Percentiles rank a stretch among this genome's conserved stretches.
Conservation (phyloP, 2,329 filamentous ascomycete species). For the Penicillium expansum region DNA sequence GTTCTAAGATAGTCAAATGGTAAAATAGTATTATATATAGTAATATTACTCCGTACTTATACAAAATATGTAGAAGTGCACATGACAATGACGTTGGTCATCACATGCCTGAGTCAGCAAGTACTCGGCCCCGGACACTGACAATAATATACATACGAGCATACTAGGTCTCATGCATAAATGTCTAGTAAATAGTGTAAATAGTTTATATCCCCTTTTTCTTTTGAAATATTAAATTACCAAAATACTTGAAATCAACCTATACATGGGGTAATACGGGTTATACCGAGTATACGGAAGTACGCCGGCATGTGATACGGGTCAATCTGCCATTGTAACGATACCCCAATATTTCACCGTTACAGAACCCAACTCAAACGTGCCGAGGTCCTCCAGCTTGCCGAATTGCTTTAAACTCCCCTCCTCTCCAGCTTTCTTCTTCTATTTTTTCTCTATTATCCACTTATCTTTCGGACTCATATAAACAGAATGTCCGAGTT, state of each 20-base stretch:
- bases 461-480: conserved; percentile 14
- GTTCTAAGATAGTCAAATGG: too few relatives aligned
- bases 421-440: conserved; percentile 22
- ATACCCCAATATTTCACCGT: conserved; percentile 10
- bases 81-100: conserved; percentile 24
- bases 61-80: conserved; percentile 1
- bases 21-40: neutral
- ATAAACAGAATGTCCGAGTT: conserved; percentile 61
- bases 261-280: neutral
- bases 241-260: neutral
- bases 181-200: neutral
- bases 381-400: conserved; percentile 36
- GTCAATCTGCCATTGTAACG: conserved; percentile 27
- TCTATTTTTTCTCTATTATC: conserved; percentile 13
- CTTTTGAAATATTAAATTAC: conserved; percentile 9
- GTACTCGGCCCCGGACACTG: neutral
- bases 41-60: neutral
- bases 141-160: neutral
- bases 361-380: conserved; percentile 21
- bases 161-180: neutral
- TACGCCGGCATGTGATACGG: conserved; percentile 35
- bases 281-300: neutral
- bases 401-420: conserved; percentile 33
- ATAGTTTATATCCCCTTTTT: neutral
- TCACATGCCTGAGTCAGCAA: conserved; percentile 27